phyloP scores from a whole-genome alignment of 371 early-diverging fungal species.

The Gilbertella persicaria region DNA sequence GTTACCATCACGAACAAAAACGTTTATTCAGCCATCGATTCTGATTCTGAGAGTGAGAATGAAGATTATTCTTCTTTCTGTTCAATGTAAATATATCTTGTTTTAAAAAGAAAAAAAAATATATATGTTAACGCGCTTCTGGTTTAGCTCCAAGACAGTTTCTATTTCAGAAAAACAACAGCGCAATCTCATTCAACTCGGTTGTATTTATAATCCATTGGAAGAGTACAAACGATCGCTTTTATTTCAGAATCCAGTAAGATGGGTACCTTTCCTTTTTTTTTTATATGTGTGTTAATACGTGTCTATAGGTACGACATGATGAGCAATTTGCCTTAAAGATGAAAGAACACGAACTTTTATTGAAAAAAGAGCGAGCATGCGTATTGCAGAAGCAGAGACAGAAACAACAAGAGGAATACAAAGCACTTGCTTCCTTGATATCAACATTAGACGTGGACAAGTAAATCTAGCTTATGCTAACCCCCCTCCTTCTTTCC shows the following conservation, averaged over 20 bases:
- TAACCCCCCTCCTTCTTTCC: too few species aligned
- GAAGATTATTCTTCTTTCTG: not conserved
- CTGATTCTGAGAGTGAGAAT: constrained; percentile 7
- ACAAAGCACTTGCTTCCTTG: not conserved
- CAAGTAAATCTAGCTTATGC: too few species aligned
- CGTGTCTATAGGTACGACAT: not conserved
- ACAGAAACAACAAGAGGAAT: constrained; percentile 2
- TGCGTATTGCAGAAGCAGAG: not conserved
- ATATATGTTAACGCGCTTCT: not conserved
- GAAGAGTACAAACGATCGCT: constrained; percentile 8
- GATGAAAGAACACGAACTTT: not conserved
- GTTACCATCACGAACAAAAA: constrained; percentile 21
- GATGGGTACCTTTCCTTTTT: too few species aligned
- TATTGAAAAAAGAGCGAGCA: constrained; percentile 2
- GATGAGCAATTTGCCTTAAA: not conserved
- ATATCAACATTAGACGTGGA: not conserved
- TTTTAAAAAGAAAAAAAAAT: not conserved
- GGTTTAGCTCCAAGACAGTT: not conserved
- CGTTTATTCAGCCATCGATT: constrained; percentile 22
- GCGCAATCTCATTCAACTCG: constrained; percentile 7
- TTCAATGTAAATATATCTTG: constrained; percentile 1
- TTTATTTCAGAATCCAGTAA: constrained; percentile 5
- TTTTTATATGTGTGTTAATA: too few species aligned
- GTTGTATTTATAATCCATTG: constrained; percentile 10
- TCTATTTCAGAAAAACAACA: constrained; percentile 1